A percentile compares a stretch with the other conserved stretches of the same genome.
These are phyloP conservation scores for Oryza meridionalis DNA, from an alignment of 176 grass and related monocot species.

Conservation along the genomic window DNA sequence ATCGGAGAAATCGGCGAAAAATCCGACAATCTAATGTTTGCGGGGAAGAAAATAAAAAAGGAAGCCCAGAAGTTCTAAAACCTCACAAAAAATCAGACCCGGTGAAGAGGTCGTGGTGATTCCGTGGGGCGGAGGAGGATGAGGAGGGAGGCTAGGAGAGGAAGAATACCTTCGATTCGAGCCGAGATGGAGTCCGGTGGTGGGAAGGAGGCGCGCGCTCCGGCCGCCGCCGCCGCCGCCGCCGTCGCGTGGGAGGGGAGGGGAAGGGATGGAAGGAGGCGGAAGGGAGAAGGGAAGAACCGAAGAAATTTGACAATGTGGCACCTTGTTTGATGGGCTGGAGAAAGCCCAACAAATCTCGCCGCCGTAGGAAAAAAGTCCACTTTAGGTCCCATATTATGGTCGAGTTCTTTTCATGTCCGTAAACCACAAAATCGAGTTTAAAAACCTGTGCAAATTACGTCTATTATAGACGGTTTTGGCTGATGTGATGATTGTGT, in stretches of 20 bases:
- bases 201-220: background rate
- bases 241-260: background rate
- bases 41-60: too few relatives aligned
- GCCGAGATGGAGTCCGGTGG: background rate
- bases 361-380: too few relatives aligned
- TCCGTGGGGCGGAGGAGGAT: background rate
- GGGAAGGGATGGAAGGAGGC: background rate
- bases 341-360: too few relatives aligned
- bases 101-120: background rate
- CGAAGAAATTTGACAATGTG: too few relatives aligned
- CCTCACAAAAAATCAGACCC: background rate
- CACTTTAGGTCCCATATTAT: too few relatives aligned
- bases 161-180: background rate
- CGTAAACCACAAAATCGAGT: too few relatives aligned
- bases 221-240: background rate
- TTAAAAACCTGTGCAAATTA: too few relatives aligned
- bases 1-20: background rate
- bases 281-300: too few relatives aligned
- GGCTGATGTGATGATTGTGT: too few relatives aligned
- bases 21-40: background rate
- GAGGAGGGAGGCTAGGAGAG: background rate
- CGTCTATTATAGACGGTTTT: too few relatives aligned
- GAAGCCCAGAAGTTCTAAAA: background rate
- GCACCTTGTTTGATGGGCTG: too few relatives aligned
- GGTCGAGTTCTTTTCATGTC: too few relatives aligned